phyloP scores from a whole-genome alignment of 805 yeast genomes.

The Candida maltosa region DNA sequence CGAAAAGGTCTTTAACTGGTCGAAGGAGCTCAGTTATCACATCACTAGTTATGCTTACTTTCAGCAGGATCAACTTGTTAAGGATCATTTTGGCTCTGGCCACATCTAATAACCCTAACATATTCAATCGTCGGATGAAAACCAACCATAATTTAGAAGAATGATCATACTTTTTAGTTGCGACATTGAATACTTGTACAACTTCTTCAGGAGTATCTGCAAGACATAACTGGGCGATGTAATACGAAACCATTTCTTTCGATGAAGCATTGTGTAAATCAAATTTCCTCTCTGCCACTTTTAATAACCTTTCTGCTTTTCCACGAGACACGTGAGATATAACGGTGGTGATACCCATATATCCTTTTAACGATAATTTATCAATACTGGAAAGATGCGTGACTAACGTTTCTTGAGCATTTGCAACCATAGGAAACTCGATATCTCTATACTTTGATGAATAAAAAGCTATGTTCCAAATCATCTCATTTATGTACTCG shows the following conservation, averaged over 20 bases:
- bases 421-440: slow-evolving; percentile 1
- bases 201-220: slow-evolving; percentile 34
- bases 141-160: slow-evolving; percentile 33
- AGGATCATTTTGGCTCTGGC: slow-evolving; percentile 24
- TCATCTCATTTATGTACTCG: slow-evolving; percentile 17
- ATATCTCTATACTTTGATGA: slow-evolving; percentile 6
- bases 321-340: slow-evolving; percentile 18
- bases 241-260: slow-evolving; percentile 20
- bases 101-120: slow-evolving; percentile 30
- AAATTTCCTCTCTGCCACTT: slow-evolving; percentile 22
- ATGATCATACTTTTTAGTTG: slow-evolving; percentile 17
- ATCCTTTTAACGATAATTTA: slow-evolving; percentile 24
- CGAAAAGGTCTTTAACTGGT: slow-evolving; percentile 23
- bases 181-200: slow-evolving; percentile 29
- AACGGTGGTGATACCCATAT: slow-evolving; percentile 36
- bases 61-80: slow-evolving; percentile 19
- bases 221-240: slow-evolving; percentile 23
- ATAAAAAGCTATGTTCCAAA: slow-evolving; percentile 26
- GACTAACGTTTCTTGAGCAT: slow-evolving; percentile 27
- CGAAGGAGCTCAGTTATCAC: slow-evolving; percentile 25
- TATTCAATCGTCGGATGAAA: slow-evolving; percentile 28
- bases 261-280: slow-evolving; percentile 6
- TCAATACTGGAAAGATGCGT: slow-evolving; percentile 12
- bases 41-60: slow-evolving; percentile 30
- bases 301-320: slow-evolving; percentile 24